Evolutionary conservation across 2,329 filamentous ascomycete genomes (phyloP), one percentile per base, ranked within the genome.

Genomic region (Pestalotiopsis sp.): DNA sequence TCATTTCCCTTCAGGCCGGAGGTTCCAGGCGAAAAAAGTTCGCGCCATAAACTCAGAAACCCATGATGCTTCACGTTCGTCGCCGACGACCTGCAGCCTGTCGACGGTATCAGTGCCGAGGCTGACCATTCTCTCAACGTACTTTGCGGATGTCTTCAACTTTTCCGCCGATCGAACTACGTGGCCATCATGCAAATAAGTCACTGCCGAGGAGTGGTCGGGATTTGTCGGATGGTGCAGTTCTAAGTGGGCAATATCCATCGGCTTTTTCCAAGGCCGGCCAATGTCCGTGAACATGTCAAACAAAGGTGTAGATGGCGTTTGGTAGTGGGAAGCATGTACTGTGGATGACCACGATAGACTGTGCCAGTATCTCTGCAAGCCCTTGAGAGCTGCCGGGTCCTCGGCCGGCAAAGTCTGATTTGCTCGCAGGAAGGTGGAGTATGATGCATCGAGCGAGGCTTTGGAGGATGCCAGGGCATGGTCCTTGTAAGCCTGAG

Each of bases 151-250:
- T 13, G 38, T 56, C 27, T 64, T 63, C n/a, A 25, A 38, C 12
- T 31, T 39, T 17, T 66, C 62, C 4, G 64, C 66, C 9, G 56
- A 41, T 2, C 31, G 57, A 11, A 61, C 58, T 9, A 56, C 61
- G 17, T 62, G 60, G 9, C 66, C 49, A n/a, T 70, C 68, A 56
- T 77, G 71, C 20, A 89, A 82, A 66, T 85, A 83, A 2, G 80
- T 73, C 12, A 89, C 73, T 0, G 88, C 88, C 1, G 81, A 80
- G 2, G 78, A 75, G 25, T 84, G 80, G 31, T 82, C 81, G 0
- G 88, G 87, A 2, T 80, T 79, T 0, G 83, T 84, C 0, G 88
- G 88, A 73, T 90, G 87, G 68, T 86, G 81, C 1, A 90, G 80
- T 36, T 85, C 81, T 3, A 90, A 79, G 71, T 90, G 88, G 0